A percentile compares a stretch with the other conserved stretches of the same genome.
These are phyloP conservation scores for Trypanosoma theileri DNA, from an alignment of 208 protist species.

Conservation along the genomic window DNA sequence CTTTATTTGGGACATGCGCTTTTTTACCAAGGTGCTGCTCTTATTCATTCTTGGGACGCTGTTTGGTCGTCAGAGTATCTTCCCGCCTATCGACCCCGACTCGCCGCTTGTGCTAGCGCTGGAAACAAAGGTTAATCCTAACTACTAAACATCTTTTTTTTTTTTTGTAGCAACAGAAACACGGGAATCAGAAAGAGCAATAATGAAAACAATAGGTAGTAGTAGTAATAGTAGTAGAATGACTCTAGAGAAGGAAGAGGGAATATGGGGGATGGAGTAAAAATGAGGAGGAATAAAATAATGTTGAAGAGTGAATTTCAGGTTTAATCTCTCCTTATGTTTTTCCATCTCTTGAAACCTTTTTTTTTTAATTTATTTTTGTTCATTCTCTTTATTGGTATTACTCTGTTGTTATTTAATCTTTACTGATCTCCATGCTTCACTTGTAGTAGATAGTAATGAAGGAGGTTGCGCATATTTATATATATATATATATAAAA, in stretches of 20 bases:
- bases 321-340: too few relatives aligned
- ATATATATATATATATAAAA: background rate
- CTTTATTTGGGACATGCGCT: constrained; percentile 67
- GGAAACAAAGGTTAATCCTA: constrained; percentile 82
- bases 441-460: background rate
- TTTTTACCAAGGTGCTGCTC: constrained; percentile 61
- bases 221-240: too few relatives aligned
- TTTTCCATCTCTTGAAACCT: too few relatives aligned
- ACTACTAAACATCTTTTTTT: constrained; percentile 59
- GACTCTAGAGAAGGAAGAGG: too few relatives aligned
- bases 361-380: too few relatives aligned
- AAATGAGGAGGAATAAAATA: too few relatives aligned
- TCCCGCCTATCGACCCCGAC: constrained; percentile 73
- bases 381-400: too few relatives aligned
- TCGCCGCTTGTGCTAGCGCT: constrained; percentile 70
- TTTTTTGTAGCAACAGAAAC: background rate
- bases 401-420: too few relatives aligned
- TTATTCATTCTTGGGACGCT: constrained; percentile 69
- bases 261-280: too few relatives aligned
- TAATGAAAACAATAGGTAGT: too few relatives aligned
- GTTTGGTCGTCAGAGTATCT: constrained; percentile 67
- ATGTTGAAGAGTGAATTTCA: too few relatives aligned
- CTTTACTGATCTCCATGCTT: too few relatives aligned
- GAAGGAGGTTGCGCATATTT: background rate
- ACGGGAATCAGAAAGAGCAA: background rate